These are phyloP conservation scores for Dendrocalamus sinicus DNA, from an alignment of 176 grass and related monocot genomes.

Conservation along the genomic window DNA sequence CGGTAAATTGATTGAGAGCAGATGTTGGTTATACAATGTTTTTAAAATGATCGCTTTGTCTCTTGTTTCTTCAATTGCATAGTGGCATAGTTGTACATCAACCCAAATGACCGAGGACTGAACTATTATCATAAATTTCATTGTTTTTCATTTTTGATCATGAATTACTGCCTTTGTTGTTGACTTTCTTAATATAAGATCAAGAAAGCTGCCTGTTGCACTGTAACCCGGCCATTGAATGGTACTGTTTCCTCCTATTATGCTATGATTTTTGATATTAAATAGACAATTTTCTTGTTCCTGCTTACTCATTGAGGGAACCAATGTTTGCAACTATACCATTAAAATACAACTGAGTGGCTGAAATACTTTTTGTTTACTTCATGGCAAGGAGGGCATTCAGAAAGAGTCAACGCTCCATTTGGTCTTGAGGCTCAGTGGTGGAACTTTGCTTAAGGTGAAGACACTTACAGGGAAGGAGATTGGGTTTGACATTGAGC, in stretches of 20 bases:
- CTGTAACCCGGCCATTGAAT: background rate
- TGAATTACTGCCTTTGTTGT: background rate
- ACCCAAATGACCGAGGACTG: background rate
- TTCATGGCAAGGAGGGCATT: constrained; percentile 87
- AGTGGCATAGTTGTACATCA: too few relatives aligned
- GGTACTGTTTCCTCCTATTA: background rate
- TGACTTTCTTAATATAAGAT: background rate
- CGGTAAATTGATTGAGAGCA: background rate
- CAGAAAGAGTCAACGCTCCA: constrained; percentile 86
- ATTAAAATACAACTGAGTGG: background rate
- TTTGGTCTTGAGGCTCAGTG: constrained; percentile 79
- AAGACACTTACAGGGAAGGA: constrained; percentile 90
- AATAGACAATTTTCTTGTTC: background rate
- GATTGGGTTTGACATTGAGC: constrained; percentile 81
- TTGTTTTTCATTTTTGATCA: background rate
- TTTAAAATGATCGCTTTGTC: background rate
- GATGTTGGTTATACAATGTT: background rate
- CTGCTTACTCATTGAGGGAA: background rate
- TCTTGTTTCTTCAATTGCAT: background rate
- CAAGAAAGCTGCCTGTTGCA: background rate
- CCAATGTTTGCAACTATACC: background rate
- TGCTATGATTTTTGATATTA: background rate
- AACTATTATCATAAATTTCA: background rate
- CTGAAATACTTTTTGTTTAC: background rate
- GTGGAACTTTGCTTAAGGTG: constrained; percentile 92